Evolutionary conservation across 2,329 filamentous ascomycete species (phyloP), one percentile per base, ranked within the genome.

Genomic region (Metarhizium robertsii): DNA sequence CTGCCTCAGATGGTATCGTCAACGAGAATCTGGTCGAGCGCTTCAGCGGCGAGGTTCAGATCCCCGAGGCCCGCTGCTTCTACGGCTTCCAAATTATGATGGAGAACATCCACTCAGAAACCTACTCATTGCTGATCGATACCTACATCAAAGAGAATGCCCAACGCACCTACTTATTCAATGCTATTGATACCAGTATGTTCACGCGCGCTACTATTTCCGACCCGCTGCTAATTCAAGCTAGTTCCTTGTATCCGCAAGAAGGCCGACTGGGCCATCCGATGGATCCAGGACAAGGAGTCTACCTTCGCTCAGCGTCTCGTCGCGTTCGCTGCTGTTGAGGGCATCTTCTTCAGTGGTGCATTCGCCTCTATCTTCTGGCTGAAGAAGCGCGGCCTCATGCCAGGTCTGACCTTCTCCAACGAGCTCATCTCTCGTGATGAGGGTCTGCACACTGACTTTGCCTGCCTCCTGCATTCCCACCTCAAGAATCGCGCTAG

Each of bases 71-170:
- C 61, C 91, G 94, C 67, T 99, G 94, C 85, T 99, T 99, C 83
- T 99, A 99, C 74, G 94, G 94, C 61, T 99, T 99, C 84, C 94
- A 99, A 79, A 97, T 97, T 79, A 99, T 99, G 94, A 97, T 99
- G 90, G 94, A 99, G 82, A 99, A 99, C 79, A 96, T 99, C 68
- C 94, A 99, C 83, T 96, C 94, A 16, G 94, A 99, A 79, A 99
- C 94, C 54, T 99, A 99, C 83, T 97, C 92, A 20, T 86, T 99
- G 40, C 86, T 99, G 70, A 99, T 99, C 71, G 94, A 99, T 73
- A 96, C 92, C 60, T 99, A 99, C 75, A 95, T 99, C 78, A 96
- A 95, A 81, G 94, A 99, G 79, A 88, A 90, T 60, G 88, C 88
- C 71, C 92, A 99, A 79, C 86, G 90, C 65, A 88, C 83, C 59